These are phyloP conservation scores for Dissoconium aciculare DNA, from an alignment of 2,329 filamentous ascomycete species.

Conservation along the genomic window DNA sequence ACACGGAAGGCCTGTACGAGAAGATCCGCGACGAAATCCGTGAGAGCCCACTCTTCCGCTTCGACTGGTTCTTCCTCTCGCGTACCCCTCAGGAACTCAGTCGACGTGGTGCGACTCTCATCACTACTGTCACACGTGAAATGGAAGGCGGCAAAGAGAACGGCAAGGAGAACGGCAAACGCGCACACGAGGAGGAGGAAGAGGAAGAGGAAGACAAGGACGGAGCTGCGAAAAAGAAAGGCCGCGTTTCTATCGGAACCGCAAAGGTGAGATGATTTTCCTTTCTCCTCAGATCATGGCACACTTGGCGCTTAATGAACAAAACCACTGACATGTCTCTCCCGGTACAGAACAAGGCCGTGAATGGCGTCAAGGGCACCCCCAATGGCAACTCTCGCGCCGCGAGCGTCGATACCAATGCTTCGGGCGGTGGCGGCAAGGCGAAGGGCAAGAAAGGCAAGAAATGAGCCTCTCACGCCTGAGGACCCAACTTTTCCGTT, in stretches of 20 bases:
- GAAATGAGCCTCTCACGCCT: too few species aligned
- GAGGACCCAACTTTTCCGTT: too few species aligned
- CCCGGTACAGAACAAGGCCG: constrained; percentile 63
- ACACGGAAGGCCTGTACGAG: constrained; percentile 80
- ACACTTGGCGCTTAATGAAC: constrained; percentile 7
- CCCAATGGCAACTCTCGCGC: constrained; percentile 70
- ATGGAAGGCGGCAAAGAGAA: constrained; percentile 55
- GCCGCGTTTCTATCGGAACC: constrained; percentile 49
- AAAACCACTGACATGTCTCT: constrained; percentile 1
- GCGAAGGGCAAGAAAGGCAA: constrained; percentile 31
- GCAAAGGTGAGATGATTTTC: constrained; percentile 50
- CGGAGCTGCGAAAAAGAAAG: constrained; percentile 79
- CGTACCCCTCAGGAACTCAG: constrained; percentile 85
- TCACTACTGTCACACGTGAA: constrained; percentile 88
- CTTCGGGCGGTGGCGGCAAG: constrained; percentile 36
- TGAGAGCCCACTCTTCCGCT: constrained; percentile 85
- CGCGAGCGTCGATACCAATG: constrained; percentile 70
- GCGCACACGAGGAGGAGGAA: constrained; percentile 65
- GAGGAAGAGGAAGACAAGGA: constrained; percentile 63
- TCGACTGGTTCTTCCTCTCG: constrained; percentile 98
- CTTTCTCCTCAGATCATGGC: too few species aligned
- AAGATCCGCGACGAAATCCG: constrained; percentile 94
- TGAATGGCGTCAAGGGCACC: constrained; percentile 73
- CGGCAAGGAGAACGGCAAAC: constrained; percentile 47
- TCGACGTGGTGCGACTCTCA: constrained; percentile 79